Percentiles rank a stretch among this genome's conserved stretches.
Evolutionary conservation across 2,329 filamentous ascomycete genomes (phyloP).

Genomic region (Ambrosiella beaveri): DNA sequence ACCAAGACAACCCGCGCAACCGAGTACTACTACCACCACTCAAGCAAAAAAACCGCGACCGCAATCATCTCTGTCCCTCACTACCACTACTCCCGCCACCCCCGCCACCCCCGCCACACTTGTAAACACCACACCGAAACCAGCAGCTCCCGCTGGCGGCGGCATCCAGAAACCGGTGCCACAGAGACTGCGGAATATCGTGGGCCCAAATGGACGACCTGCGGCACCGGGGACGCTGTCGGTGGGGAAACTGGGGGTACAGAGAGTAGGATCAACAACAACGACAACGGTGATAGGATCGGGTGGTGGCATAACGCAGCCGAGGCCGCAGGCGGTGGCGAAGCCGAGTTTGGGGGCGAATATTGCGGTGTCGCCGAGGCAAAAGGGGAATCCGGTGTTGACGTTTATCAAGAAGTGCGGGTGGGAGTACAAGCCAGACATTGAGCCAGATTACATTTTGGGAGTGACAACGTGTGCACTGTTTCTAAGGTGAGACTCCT

Average conservation of each 20-base stretch:
- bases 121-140: background rate
- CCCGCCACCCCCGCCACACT: too few relatives aligned
- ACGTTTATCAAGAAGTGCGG: conserved; percentile 64
- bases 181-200: conserved; percentile 27
- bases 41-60: background rate
- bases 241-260: background rate
- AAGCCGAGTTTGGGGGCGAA: conserved; percentile 48
- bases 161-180: conserved; percentile 30
- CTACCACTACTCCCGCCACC: conserved; percentile 12
- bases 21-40: background rate
- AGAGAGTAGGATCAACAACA: background rate
- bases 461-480: conserved; percentile 77
- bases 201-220: background rate
- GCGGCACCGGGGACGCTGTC: background rate
- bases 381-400: conserved; percentile 89
- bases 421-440: conserved; percentile 86
- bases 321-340: conserved; percentile 71
- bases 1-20: conserved; percentile 1
- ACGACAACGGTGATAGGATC: conserved; percentile 8
- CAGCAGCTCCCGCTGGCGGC: too few relatives aligned
- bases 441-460: conserved; percentile 83
- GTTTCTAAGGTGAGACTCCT: conserved; percentile 46
- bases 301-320: conserved; percentile 54
- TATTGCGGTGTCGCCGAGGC: conserved; percentile 77
- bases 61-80: too few relatives aligned